Percentiles rank a stretch among this genome's conserved stretches.
These are phyloP conservation scores for Cyphellophora attinorum DNA, from an alignment of 2,329 filamentous ascomycete species.

Conservation along the genomic window DNA sequence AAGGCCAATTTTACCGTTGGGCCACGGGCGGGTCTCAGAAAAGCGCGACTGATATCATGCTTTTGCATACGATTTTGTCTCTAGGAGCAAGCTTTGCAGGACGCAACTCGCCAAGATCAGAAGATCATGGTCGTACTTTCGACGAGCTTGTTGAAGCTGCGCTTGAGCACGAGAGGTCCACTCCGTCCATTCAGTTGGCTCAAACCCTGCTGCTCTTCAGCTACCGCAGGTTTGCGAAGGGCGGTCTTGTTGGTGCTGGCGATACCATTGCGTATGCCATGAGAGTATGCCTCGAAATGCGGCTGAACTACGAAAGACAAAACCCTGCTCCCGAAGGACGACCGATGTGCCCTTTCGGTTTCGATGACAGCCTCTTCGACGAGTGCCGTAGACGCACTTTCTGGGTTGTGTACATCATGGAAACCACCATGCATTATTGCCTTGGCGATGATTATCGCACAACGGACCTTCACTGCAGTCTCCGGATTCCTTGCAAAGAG, in stretches of 20 bases:
- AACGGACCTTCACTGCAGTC: constrained; percentile 47
- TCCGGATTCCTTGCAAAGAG: constrained; percentile 55
- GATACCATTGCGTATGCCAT: constrained; percentile 56
- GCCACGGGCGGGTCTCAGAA: constrained; percentile 38
- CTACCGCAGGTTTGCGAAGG: constrained; percentile 55
- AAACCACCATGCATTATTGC: constrained; percentile 50
- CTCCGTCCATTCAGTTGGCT: constrained; percentile 52
- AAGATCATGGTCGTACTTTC: constrained; percentile 37
- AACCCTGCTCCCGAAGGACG: too few relatives aligned
- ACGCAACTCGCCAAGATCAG: constrained; percentile 29
- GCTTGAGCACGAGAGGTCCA: constrained; percentile 40
- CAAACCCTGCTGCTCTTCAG: constrained; percentile 59
- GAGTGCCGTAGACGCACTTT: constrained; percentile 63
- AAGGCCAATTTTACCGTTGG: constrained; percentile 45
- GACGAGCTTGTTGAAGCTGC: constrained; percentile 50
- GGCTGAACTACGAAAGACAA: constrained; percentile 59
- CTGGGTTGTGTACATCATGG: constrained; percentile 62
- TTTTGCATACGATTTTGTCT: constrained; percentile 51
- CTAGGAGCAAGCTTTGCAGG: constrained; percentile 47
- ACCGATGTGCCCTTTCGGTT: constrained; percentile 40
- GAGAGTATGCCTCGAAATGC: constrained; percentile 49
- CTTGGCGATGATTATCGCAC: constrained; percentile 30
- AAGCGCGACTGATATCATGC: constrained; percentile 46
- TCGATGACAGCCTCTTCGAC: constrained; percentile 48
- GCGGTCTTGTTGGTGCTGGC: constrained; percentile 50